Conservation (phyloP, 257 asterid genomes). For the Mentha longifolia region DNA sequence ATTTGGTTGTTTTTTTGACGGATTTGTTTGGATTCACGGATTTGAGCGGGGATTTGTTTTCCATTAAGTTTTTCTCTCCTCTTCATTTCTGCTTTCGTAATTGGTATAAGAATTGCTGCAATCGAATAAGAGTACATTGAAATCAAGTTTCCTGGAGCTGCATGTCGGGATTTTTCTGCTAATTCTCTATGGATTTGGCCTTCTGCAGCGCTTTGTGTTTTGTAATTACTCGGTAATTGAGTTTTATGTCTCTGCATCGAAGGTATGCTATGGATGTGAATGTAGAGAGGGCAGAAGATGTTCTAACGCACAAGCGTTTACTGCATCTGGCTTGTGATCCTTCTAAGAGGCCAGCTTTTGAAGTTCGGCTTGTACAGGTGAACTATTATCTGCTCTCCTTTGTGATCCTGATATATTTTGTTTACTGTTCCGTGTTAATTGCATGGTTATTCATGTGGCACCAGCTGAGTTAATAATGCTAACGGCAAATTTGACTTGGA, state of each 20-base stretch:
- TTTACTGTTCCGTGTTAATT: conserved; percentile 5
- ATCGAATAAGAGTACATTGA: conserved; percentile 6
- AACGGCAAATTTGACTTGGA: conserved; percentile 10
- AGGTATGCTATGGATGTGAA: conserved; percentile 98
- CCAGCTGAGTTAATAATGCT: conserved; percentile 3
- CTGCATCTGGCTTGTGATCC: conserved; percentile 89
- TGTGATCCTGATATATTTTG: not conserved
- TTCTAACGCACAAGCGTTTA: conserved; percentile 81
- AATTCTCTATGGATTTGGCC: conserved; percentile 10
- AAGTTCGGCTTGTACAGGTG: conserved; percentile 97
- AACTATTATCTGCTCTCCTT: conserved; percentile 10
- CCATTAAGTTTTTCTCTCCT: not conserved
- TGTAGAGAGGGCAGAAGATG: conserved; percentile 95
- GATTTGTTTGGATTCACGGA: conserved; percentile 12
- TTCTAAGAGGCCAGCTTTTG: conserved; percentile 85
- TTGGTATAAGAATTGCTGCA: not conserved
- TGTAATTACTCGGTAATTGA: conserved; percentile 30
- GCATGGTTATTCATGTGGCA: not conserved
- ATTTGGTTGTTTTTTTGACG: not conserved
- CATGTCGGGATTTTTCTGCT: conserved; percentile 32
- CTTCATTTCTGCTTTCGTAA: not conserved
- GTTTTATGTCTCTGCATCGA: conserved; percentile 35
- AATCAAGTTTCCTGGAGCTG: conserved; percentile 31
- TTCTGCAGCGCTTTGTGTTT: conserved; percentile 19
- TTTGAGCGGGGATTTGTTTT: conserved; percentile 27